These are phyloP conservation scores for Penicillium sp. DNA, from an alignment of 2,329 filamentous ascomycete genomes.

Conservation along the genomic window DNA sequence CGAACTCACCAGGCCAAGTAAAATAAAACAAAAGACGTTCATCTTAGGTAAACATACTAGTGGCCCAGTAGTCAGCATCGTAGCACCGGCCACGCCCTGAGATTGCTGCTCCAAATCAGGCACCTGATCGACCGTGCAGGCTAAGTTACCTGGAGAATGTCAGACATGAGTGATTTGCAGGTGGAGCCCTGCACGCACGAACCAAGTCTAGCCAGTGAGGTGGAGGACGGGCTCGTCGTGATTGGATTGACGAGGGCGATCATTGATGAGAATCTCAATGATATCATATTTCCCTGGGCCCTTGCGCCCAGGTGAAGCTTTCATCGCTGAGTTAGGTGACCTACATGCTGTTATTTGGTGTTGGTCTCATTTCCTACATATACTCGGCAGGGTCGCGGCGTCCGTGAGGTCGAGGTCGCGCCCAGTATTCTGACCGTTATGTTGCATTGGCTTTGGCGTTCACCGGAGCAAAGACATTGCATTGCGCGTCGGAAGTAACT, in stretches of 20 bases:
- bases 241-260: constrained; percentile 3
- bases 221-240: background rate
- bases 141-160: constrained; percentile 9
- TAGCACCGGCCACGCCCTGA: background rate
- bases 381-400: background rate
- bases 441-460: background rate
- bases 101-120: background rate
- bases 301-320: constrained; percentile 4
- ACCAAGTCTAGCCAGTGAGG: background rate
- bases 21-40: background rate
- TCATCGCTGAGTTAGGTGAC: background rate
- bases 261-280: background rate
- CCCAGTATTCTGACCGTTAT: background rate
- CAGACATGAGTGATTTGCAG: constrained; percentile 10
- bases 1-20: background rate
- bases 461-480: background rate
- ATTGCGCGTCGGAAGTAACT: background rate
- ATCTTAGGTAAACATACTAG: constrained; percentile 5
- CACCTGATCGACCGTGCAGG: constrained; percentile 5
- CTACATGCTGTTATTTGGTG: constrained; percentile 3
- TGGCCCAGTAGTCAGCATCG: background rate
- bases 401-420: background rate
- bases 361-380: constrained; percentile 4
- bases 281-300: constrained; percentile 11
- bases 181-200: constrained; percentile 5